Evolutionary conservation across 768 basidiomycete species (phyloP), one percentile per base, ranked within the genome.

Genomic region (Trametes punicea): DNA sequence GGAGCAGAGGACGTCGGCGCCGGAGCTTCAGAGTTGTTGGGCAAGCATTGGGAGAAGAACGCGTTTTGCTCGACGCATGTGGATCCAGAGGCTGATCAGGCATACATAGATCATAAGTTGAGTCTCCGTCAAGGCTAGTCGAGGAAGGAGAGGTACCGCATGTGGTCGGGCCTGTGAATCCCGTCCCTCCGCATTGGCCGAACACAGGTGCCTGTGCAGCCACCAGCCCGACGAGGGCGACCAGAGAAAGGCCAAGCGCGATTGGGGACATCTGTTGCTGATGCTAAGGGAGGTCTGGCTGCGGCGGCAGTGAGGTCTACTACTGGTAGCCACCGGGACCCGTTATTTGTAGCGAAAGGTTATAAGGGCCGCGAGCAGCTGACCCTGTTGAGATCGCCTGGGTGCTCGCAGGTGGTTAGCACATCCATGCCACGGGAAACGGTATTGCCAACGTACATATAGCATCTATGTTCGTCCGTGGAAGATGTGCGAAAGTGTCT

Each of bases 81-180:
- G 23, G 68, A 70, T 0, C 76, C 77, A 6, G 73, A 16, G 20
- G 73, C 59, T 60, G n/a, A 38, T 4, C 36, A 11, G 3, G 16
- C 18, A 16, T 31, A 11, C 6, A 16, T 29, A n/a, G n/a, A 3
- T 10, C 6, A 15, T 38, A 11, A 23, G 38, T 0, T 11, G 13
- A 6, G 21, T n/a, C 16, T 11, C 2, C 0, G 7, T 11, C 2
- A 15, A 2, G 0, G 23, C 23, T 31, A 20, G 21, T 8, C 5
- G 41, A 26, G 6, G 41, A 23, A 18, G 15, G 39, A 31, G n/a
- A 39, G 52, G 26, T 46, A 59, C 58, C 59, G 42, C 59, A 60
- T 20, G 50, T 56, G 7, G 54, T 56, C 9, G 59, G 31, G 15
- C 59, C 59, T 10, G 54, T 51, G 45, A 55, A 60, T 34, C 59